phyloP scores from a whole-genome alignment of 495 filamentous ascomycete species.

The Talaromyces stipitatus region DNA sequence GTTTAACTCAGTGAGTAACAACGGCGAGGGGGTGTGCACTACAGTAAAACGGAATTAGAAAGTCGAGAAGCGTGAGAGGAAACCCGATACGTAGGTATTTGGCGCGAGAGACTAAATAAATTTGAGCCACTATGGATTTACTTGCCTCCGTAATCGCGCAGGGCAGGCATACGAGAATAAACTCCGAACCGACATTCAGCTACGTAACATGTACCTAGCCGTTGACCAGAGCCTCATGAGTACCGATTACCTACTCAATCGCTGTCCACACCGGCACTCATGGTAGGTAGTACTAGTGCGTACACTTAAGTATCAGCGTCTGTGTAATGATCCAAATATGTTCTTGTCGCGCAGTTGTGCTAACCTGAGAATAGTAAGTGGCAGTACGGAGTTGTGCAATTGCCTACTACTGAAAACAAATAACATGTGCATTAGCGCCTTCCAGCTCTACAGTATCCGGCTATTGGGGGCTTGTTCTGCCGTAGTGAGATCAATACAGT shows the following conservation, averaged over 20 bases:
- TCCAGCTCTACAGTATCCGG: not conserved
- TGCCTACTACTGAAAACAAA: not conserved
- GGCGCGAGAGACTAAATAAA: no score
- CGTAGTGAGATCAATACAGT: not conserved
- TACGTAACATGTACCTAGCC: no score
- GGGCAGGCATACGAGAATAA: no score
- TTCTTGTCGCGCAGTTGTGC: not conserved
- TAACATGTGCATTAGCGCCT: not conserved
- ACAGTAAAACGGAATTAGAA: no score
- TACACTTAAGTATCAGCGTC: not conserved
- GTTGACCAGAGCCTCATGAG: not conserved
- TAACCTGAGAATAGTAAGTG: not conserved
- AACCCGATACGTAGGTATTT: no score
- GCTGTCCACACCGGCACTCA: no score
- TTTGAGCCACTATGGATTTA: no score
- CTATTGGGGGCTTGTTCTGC: not conserved
- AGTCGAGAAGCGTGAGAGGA: no score
- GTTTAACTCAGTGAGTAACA: no score
- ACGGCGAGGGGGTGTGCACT: no score
- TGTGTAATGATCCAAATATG: not conserved
- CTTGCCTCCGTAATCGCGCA: no score
- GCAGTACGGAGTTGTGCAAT: not conserved
- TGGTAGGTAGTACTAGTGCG: no score
- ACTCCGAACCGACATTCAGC: not conserved
- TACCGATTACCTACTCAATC: not conserved